Base-by-base conservation (phyloP, 805 yeast species). In the Candida montana region DNA sequence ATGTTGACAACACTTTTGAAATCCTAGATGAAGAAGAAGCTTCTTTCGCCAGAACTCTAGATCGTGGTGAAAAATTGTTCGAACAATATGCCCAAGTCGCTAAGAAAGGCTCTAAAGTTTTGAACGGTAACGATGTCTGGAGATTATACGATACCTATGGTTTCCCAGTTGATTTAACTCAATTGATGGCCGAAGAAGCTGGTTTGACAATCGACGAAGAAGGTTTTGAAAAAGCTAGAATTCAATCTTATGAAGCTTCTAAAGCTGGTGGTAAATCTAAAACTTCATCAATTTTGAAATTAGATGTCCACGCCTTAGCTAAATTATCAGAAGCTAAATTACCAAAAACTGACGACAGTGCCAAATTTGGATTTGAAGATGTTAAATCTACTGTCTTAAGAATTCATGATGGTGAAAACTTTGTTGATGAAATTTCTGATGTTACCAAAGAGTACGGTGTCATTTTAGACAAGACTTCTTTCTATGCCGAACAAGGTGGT, bases 401-500 rank as follows among this genome's bases (percentile, higher is more conserved):
- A 40, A 74, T 93, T 48, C 80, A 80, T 54, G 74, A 79, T 50
- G 87, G 88, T 31, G 65, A 74, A 33, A 64, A 69, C 27, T 87
- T 89, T 52, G 79, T 77, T 38, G 67, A 73, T 34, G 68, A 67
- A 46, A 70, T 69, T 35, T 55, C 69, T 31, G 72, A 68, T 46
- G 50, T 58, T 21, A 68, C 69, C 32, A 65, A 67, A 50, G 88
- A 85, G 61, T 67, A 74, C 51, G 99, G 99, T 62, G 65, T 93
- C 40, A 62, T 93, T 37, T 72, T 93, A 45, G 95, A 93, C 62
- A 83, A 79, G 63, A 87, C 98, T 20, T 93, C 95, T 63, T 88
- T 93, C 67, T 93, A 93, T 60, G 98, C 99, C 38, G 99, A 93
- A 70, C 95, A 87, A 67, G 99, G 99, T 79, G 99, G 99, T 59